Evolutionary conservation across 768 basidiomycete genomes (phyloP).

Genomic region (Amanita inopinata): DNA sequence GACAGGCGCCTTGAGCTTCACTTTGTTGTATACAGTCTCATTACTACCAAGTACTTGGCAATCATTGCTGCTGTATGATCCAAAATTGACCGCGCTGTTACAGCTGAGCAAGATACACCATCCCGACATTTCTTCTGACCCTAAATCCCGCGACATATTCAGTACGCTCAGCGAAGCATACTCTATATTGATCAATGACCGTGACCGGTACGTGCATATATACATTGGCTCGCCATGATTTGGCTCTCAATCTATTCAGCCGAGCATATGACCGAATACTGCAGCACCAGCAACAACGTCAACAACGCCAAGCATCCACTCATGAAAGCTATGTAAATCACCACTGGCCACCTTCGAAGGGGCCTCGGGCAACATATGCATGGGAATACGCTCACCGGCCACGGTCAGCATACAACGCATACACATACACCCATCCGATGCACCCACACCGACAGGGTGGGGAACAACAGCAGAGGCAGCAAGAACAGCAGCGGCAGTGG

Average conservation of each 20-base stretch:
- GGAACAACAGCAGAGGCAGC: not conserved
- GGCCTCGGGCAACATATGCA: slow-evolving; percentile 28
- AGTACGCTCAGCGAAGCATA: slow-evolving; percentile 35
- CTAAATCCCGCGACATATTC: slow-evolving; percentile 28
- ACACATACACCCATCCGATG: slow-evolving; percentile 13
- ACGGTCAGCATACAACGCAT: slow-evolving; percentile 16
- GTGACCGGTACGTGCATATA: slow-evolving; percentile 26
- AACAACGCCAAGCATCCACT: slow-evolving; percentile 13
- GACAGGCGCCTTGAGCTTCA: not conserved
- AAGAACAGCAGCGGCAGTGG: not conserved
- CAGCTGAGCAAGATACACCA: slow-evolving; percentile 40
- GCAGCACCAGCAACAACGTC: slow-evolving; percentile 17
- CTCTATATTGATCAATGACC: slow-evolving; percentile 32
- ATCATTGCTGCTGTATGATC: not conserved
- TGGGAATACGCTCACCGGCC: slow-evolving; percentile 25
- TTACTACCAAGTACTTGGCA: slow-evolving; percentile 30
- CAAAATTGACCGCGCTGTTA: not conserved
- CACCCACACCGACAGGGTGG: slow-evolving; percentile 11
- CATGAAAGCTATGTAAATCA: slow-evolving; percentile 8
- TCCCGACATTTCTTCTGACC: slow-evolving; percentile 37
- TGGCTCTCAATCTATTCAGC: slow-evolving; percentile 14
- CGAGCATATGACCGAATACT: slow-evolving; percentile 36
- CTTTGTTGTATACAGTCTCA: slow-evolving; percentile 22
- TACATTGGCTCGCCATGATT: no score
- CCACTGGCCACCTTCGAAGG: slow-evolving; percentile 18